A percentile compares a stretch with the other conserved stretches of the same genome.
Evolutionary conservation across 2,329 filamentous ascomycete species (phyloP).

Genomic region (Fusarium scirpi): DNA sequence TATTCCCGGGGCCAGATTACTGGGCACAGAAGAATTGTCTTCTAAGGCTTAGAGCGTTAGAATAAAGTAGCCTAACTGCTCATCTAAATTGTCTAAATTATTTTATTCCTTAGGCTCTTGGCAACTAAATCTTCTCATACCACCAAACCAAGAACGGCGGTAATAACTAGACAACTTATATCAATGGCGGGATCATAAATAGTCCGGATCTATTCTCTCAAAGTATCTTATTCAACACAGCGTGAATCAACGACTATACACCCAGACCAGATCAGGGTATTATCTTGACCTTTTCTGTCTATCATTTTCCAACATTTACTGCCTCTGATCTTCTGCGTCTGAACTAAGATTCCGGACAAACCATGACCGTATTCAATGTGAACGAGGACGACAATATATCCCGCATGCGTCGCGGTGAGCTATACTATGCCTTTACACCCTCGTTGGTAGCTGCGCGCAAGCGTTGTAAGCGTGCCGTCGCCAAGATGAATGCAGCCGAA

Average conservation of each 20-base stretch:
- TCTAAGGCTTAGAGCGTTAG: not conserved
- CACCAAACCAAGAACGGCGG: too few species aligned
- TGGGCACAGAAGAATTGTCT: too few species aligned
- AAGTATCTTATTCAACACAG: too few species aligned
- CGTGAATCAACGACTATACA: too few species aligned
- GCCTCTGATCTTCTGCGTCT: accelerated
- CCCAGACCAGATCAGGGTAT: not conserved
- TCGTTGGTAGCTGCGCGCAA: constrained; percentile 72
- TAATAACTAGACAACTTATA: too few species aligned
- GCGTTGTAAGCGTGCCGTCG: constrained; percentile 71
- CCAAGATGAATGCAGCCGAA: constrained; percentile 72
- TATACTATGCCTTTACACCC: constrained; percentile 80
- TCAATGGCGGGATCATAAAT: constrained; percentile 4
- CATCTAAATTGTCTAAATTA: not conserved
- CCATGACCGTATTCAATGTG: constrained; percentile 45
- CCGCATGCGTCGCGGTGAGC: constrained; percentile 74
- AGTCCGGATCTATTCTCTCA: too few species aligned
- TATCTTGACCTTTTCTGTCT: not conserved
- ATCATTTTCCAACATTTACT: not conserved
- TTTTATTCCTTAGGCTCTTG: not conserved
- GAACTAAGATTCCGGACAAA: accelerated
- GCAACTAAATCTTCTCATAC: not conserved
- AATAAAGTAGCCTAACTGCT: not conserved
- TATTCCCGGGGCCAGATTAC: not conserved
- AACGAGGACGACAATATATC: constrained; percentile 61